These are phyloP conservation scores for Cadophora sp. DNA, from an alignment of 2,329 filamentous ascomycete genomes.

Conservation along the genomic window DNA sequence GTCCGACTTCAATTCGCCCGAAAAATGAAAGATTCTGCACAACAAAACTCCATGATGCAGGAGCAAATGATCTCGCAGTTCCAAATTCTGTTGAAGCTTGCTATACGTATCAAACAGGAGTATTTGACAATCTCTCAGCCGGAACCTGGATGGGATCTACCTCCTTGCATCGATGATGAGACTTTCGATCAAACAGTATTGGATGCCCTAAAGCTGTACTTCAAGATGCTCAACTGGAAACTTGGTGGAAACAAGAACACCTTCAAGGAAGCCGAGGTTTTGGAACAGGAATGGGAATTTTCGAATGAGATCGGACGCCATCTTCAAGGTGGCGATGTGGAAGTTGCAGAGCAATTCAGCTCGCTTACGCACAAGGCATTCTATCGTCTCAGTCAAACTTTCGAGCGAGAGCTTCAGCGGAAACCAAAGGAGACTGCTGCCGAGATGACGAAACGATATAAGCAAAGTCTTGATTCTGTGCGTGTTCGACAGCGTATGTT, in stretches of 20 bases:
- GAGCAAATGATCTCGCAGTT: constrained; percentile 99
- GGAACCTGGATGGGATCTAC: constrained; percentile 92
- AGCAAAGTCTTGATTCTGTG: constrained; percentile 92
- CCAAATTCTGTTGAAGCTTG: constrained; percentile 88
- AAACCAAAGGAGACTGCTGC: constrained; percentile 81
- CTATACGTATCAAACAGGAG: constrained; percentile 89
- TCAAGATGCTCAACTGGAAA: constrained; percentile 99
- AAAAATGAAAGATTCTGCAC: constrained; percentile 93
- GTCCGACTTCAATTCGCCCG: constrained; percentile 90
- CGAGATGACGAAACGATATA: constrained; percentile 98
- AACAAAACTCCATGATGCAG: constrained; percentile 91
- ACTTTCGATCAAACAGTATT: constrained; percentile 92
- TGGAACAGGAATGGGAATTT: constrained; percentile 98
- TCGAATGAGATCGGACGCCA: constrained; percentile 92
- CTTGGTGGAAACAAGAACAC: constrained; percentile 97
- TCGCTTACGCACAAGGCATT: constrained; percentile 93
- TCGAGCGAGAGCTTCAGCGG: constrained; percentile 87
- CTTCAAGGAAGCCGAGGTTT: constrained; percentile 96
- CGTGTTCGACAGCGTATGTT: constrained; percentile 95
- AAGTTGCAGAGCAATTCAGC: constrained; percentile 97
- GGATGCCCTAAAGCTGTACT: constrained; percentile 96
- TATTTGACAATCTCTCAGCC: constrained; percentile 84
- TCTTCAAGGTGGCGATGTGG: constrained; percentile 91
- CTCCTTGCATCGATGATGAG: constrained; percentile 96
- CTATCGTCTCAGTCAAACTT: constrained; percentile 85